phyloP scores from a whole-genome alignment of 2,329 filamentous ascomycete species.

The Stachybotrys echinatus region DNA sequence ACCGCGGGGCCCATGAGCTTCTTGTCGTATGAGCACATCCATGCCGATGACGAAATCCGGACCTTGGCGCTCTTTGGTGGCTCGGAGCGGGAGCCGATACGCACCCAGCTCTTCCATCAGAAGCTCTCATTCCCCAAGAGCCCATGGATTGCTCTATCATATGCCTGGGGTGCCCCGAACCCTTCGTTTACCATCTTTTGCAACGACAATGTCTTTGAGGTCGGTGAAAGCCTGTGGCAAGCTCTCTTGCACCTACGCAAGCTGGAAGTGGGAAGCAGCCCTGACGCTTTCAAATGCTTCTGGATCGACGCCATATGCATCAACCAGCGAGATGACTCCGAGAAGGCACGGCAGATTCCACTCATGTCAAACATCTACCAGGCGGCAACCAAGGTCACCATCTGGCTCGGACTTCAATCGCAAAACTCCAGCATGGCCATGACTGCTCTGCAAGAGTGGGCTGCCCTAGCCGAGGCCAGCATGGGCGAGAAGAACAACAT shows the following conservation, averaged over 20 bases:
- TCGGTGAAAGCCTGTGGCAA: not conserved
- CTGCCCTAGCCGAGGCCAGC: not conserved
- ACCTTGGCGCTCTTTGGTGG: not conserved
- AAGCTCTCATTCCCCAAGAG: not conserved
- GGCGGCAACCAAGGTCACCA: not conserved
- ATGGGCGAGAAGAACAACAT: not conserved
- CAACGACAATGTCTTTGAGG: not conserved
- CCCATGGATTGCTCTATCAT: not conserved
- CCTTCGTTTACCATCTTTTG: not conserved
- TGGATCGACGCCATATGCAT: conserved; percentile 17
- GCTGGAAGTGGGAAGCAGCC: not conserved
- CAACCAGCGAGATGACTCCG: conserved; percentile 12
- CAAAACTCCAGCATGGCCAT: not conserved
- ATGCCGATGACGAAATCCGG: not conserved
- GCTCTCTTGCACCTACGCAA: not conserved
- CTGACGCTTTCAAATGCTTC: not conserved
- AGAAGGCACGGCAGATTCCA: conserved; percentile 11
- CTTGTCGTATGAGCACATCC: not conserved
- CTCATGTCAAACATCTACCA: conserved; percentile 13
- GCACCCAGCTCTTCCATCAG: not conserved
- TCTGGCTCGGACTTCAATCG: conserved; percentile 8
- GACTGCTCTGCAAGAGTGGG: not conserved
- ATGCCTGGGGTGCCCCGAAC: not conserved
- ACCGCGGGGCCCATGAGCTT: not conserved
- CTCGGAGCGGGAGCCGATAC: not conserved